Evolutionary conservation across 768 basidiomycete species (phyloP).

Genomic region (Lactarius quietus): DNA sequence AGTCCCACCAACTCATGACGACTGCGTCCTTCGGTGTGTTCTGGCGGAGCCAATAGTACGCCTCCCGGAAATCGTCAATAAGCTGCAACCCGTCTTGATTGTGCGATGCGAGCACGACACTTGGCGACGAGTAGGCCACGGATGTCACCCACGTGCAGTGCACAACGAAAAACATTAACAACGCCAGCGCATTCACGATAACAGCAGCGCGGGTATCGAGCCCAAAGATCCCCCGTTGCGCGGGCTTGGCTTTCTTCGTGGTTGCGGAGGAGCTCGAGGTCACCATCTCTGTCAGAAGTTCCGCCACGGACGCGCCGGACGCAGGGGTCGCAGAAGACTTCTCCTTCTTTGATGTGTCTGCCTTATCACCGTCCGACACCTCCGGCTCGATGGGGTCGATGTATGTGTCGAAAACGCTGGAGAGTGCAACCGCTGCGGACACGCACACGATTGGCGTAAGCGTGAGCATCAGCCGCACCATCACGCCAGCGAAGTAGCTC

Average conservation of each 20-base stretch:
- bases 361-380: conserved; percentile 34
- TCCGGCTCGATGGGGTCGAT: conserved; percentile 79
- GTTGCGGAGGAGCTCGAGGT: conserved; percentile 16
- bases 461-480: conserved; percentile 98
- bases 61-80: conserved; percentile 99
- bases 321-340: conserved; percentile 42
- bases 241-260: conserved; percentile 36
- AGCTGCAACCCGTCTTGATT: conserved; percentile 87
- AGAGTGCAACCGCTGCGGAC: conserved; percentile 85
- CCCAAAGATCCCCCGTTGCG: conserved; percentile 66
- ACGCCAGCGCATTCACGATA: conserved; percentile 64
- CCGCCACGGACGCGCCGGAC: conserved; percentile 22
- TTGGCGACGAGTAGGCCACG: conserved; percentile 94
- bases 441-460: conserved; percentile 97
- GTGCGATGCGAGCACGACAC: conserved; percentile 84
- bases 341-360: conserved; percentile 43
- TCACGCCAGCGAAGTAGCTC: conserved; percentile 98
- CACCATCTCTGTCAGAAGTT: conserved; percentile 24
- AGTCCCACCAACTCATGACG: conserved; percentile 99
- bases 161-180: conserved; percentile 87
- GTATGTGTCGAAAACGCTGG: conserved; percentile 83
- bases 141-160: conserved; percentile 98
- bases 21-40: conserved; percentile 92
- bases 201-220: conserved; percentile 79
- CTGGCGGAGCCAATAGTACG: conserved; percentile 97